Evolutionary conservation across 192 early-diverging fungal species (phyloP), one percentile per base, ranked within the genome.

Genomic region (Rhizoclosmatium globosum): DNA sequence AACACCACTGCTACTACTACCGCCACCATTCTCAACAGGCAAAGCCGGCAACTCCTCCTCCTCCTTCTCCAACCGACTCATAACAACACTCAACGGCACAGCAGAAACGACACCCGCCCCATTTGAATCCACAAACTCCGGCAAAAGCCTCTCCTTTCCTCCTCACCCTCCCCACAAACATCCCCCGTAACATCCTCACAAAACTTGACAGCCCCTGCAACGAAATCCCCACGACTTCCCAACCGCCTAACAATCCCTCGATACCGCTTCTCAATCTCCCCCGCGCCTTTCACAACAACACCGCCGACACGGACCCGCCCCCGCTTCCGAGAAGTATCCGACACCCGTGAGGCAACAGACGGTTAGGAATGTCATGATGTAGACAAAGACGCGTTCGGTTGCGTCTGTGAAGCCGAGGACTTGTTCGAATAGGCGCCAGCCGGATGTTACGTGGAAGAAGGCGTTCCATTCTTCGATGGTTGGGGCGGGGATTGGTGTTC

Each of bases 361-460:
- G 2, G 57, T 38, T 11, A 72, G 23, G 17, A 44, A 39, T 2
- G 70, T 72, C 53, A 59, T 72, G 21, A 72, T 19, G 38, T 72
- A 72, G 53, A 72, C 53, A 47, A 72, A 72, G 11, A 57, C 13
- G 15, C 47, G 43, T 72, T 72, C 70, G 39, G 70, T 72, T 3
- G 48, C 19, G 23, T 72, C 70, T n/a, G 48, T 72, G 70, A 72
- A 72, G 53, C 70, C 70, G 9, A 72, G 70, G 9, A 72, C 15
- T 44, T 59, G 21, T 42, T 72, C 70, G n/a, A 72, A 21, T 19
- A 72, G 56, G 53, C 70, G 70, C 70, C 70, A 72, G 1, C 70
- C 70, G 70, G 48, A 39, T 21, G 38, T 58, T n/a, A 72, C 53
- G 50, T 72, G 70, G 53, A 72, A 72, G 57, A 43, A 72, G 17